Conservation (phyloP, 805 yeast genomes). For the Yamadazyma insecticola region DNA sequence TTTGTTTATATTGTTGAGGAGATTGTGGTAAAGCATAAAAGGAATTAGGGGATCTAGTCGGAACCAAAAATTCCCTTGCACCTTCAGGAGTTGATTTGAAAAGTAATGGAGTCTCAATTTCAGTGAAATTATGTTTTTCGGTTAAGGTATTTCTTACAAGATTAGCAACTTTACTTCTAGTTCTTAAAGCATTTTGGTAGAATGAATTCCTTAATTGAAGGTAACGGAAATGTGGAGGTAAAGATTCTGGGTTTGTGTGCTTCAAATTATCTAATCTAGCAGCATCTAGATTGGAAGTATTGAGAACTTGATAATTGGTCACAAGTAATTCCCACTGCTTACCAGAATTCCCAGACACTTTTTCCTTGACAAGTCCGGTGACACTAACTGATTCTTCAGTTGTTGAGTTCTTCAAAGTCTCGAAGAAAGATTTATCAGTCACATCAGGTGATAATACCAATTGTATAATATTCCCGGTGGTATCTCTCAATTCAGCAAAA, state of each 20-base stretch:
- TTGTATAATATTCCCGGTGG: slow-evolving; percentile 63
- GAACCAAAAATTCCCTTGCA: slow-evolving; percentile 92
- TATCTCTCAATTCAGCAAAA: slow-evolving; percentile 75
- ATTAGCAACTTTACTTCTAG: slow-evolving; percentile 53
- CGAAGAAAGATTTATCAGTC: slow-evolving; percentile 30
- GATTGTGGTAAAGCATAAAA: slow-evolving; percentile 95
- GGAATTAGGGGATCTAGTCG: slow-evolving; percentile 58
- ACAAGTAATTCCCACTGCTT: slow-evolving; percentile 58
- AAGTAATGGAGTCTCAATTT: slow-evolving; percentile 87
- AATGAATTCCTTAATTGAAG: slow-evolving; percentile 65
- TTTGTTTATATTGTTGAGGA: slow-evolving; percentile 95
- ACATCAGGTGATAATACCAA: slow-evolving; percentile 36
- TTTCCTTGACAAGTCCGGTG: slow-evolving; percentile 46
- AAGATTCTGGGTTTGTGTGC: slow-evolving; percentile 43
- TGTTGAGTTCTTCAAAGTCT: slow-evolving; percentile 45
- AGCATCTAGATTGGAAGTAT: slow-evolving; percentile 58
- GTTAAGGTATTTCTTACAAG: slow-evolving; percentile 39
- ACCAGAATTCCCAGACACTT: slow-evolving; percentile 12
- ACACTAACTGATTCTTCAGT: slow-evolving; percentile 71
- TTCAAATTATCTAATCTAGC: slow-evolving; percentile 64
- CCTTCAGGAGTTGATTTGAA: slow-evolving; percentile 98
- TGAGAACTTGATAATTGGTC: slow-evolving; percentile 49
- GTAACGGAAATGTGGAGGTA: slow-evolving; percentile 79
- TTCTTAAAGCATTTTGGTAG: slow-evolving; percentile 52
- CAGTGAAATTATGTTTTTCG: slow-evolving; percentile 51